Evolutionary conservation across 2,329 filamentous ascomycete species (phyloP).

Genomic region (Penicillium hordei): DNA sequence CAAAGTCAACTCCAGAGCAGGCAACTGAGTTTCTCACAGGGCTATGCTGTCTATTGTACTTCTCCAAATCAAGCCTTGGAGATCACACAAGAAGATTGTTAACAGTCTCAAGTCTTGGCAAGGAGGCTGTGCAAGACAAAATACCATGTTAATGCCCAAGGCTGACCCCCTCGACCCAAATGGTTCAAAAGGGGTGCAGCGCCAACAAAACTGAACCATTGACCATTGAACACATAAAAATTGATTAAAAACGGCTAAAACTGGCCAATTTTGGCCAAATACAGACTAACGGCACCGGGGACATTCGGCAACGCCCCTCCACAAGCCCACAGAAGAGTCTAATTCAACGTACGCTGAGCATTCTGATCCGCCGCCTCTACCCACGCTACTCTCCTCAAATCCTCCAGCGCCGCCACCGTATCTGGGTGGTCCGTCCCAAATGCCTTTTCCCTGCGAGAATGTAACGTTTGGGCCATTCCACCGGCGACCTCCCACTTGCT

Average conservation of each 20-base stretch:
- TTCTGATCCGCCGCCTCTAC: constrained; percentile 14
- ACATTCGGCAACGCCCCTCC: background rate
- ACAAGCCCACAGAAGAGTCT: constrained; percentile 1
- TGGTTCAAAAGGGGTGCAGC: background rate
- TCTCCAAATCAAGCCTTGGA: background rate
- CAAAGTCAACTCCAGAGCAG: background rate
- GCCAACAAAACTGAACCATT: background rate
- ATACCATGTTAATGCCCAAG: background rate
- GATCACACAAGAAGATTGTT: background rate
- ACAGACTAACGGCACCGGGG: background rate
- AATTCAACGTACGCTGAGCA: constrained; percentile 10
- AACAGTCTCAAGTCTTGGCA: constrained; percentile 9
- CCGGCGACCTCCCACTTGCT: constrained; percentile 12
- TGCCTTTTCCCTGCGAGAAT: constrained; percentile 1
- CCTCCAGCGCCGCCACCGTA: constrained; percentile 11
- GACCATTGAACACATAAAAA: background rate
- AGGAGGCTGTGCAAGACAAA: constrained; percentile 11
- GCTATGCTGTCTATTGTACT: background rate
- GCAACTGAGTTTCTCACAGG: background rate
- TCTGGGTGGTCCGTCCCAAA: constrained; percentile 12
- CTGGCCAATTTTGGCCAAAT: background rate
- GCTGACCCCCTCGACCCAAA: background rate
- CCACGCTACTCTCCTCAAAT: constrained; percentile 9
- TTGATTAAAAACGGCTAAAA: background rate
- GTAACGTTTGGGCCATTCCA: constrained; percentile 8